phyloP scores from a whole-genome alignment of 75 land plant genomes.

The Ceratopteris richardii region DNA sequence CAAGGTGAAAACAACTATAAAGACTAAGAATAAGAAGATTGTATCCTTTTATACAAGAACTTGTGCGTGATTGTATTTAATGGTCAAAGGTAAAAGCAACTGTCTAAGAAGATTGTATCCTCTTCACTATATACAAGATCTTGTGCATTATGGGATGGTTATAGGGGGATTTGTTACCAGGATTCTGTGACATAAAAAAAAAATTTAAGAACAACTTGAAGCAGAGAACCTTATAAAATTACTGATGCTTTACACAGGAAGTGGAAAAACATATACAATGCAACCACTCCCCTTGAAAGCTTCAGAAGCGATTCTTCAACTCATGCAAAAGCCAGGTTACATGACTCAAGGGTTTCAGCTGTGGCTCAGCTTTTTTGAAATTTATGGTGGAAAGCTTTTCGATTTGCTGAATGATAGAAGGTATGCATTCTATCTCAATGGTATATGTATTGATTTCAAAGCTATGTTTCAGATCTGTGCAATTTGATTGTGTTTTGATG shows the following conservation, averaged over 20 bases:
- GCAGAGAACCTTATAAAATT: no score
- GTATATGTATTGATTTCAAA: slow-evolving; percentile 9
- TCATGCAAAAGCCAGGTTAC: slow-evolving; percentile 67
- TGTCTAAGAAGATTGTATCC: no score
- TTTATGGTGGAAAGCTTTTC: slow-evolving; percentile 96
- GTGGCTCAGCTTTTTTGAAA: slow-evolving; percentile 98
- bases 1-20: no score
- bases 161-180: no score
- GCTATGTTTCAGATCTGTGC: slow-evolving; percentile 3
- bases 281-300: slow-evolving; percentile 93
- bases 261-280: slow-evolving; percentile 98
- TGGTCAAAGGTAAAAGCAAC: no score
- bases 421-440: slow-evolving; percentile 27
- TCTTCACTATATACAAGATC: no score
- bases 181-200: no score
- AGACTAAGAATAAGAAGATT: no score
- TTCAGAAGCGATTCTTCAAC: slow-evolving; percentile 66
- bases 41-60: no score
- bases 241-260: slow-evolving; percentile 55
- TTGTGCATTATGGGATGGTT: no score
- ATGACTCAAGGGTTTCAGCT: slow-evolving; percentile 63
- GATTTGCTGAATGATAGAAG: slow-evolving; percentile 96
- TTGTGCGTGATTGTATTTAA: no score
- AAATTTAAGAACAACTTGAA: no score
- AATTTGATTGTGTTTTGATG: slow-evolving; percentile 2